phyloP scores from a whole-genome alignment of 768 basidiomycete species.

The Crucibulum laeve region DNA sequence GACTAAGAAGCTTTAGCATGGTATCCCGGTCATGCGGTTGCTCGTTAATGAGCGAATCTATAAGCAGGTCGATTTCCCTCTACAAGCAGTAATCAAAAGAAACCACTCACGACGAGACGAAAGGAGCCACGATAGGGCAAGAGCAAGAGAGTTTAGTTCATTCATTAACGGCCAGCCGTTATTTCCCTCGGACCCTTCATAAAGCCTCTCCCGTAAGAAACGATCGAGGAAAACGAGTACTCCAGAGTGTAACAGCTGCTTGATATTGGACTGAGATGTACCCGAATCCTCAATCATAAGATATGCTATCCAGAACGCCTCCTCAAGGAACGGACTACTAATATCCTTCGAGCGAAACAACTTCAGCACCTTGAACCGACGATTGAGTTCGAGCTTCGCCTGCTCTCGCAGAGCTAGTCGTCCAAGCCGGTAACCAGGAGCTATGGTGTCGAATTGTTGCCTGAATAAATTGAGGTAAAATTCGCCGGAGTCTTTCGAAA shows the following conservation, averaged over 20 bases:
- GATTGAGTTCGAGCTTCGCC: constrained; percentile 39
- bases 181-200: constrained; percentile 30
- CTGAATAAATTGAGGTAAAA: constrained; percentile 36
- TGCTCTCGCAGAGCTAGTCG: constrained; percentile 20
- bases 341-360: constrained; percentile 34
- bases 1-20: constrained; percentile 31
- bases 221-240: constrained; percentile 33
- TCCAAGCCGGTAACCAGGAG: constrained; percentile 34
- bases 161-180: constrained; percentile 47
- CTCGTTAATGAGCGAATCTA: constrained; percentile 31
- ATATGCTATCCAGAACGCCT: constrained; percentile 49
- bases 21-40: constrained; percentile 22
- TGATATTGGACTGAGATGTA: constrained; percentile 36
- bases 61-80: background rate
- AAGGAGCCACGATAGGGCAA: constrained; percentile 45
- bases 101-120: constrained; percentile 30
- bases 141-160: constrained; percentile 38
- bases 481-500: constrained; percentile 17
- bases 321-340: constrained; percentile 29
- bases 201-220: constrained; percentile 35
- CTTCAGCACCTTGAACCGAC: constrained; percentile 40
- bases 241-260: constrained; percentile 40
- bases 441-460: constrained; percentile 44
- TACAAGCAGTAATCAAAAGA: background rate
- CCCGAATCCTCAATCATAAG: constrained; percentile 57